Evolutionary conservation across 768 basidiomycete species (phyloP).

Genomic region (Leccinum rimulosum): DNA sequence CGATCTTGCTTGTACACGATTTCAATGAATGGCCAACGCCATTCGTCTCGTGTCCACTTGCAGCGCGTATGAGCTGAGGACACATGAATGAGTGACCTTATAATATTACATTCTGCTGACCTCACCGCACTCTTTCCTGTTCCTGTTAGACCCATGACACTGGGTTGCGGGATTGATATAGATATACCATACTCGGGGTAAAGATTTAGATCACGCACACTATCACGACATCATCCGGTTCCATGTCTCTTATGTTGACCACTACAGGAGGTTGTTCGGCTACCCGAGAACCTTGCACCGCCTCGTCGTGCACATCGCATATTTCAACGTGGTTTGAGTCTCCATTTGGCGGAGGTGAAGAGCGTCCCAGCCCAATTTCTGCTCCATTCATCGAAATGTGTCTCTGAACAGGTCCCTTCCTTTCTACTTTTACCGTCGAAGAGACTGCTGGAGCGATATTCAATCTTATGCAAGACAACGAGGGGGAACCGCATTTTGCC

Average conservation of each 20-base stretch:
- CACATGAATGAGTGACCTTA: neutral
- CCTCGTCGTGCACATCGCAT: too few relatives aligned
- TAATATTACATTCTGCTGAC: neutral
- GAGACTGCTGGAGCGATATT: too few relatives aligned
- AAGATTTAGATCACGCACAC: constrained; percentile 8
- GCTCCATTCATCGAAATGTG: too few relatives aligned
- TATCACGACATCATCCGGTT: constrained; percentile 12
- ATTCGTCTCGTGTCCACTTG: neutral
- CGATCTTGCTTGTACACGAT: constrained; percentile 13
- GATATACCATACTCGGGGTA: neutral
- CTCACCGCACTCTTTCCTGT: constrained; percentile 15
- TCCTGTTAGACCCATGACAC: constrained; percentile 23
- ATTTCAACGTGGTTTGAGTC: too few relatives aligned
- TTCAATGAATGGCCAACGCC: constrained; percentile 10
- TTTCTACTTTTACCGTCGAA: too few relatives aligned
- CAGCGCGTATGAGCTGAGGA: constrained; percentile 11
- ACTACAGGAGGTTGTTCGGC: too few relatives aligned
- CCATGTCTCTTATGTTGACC: neutral
- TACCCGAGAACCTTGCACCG: too few relatives aligned
- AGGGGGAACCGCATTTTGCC: too few relatives aligned
- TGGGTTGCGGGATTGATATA: neutral
- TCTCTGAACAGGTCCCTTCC: too few relatives aligned
- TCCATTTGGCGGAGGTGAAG: too few relatives aligned
- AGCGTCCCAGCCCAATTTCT: too few relatives aligned
- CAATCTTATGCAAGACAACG: too few relatives aligned